These are phyloP conservation scores for Colletotrichum endophyticum DNA, from an alignment of 2,329 filamentous ascomycete species.

Conservation along the genomic window DNA sequence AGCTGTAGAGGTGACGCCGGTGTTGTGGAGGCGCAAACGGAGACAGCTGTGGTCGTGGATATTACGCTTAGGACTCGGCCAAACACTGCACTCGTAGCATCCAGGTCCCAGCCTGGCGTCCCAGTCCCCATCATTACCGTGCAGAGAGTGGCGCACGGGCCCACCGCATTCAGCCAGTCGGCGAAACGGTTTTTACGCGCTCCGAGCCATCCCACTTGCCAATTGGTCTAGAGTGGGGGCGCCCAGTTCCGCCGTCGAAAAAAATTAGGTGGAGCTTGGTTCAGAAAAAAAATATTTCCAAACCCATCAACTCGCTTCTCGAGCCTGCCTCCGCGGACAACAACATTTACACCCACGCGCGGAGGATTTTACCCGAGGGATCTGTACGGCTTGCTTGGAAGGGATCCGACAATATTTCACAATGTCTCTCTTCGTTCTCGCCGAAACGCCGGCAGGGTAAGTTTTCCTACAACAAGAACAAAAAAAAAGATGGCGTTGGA, in stretches of 20 bases:
- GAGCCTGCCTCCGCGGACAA: constrained; percentile 36
- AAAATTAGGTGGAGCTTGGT: constrained; percentile 45
- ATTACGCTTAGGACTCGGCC: background rate
- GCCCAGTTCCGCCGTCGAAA: constrained; percentile 28
- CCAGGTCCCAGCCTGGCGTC: constrained; percentile 6
- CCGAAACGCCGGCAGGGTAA: constrained; percentile 86
- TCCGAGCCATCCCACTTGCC: constrained; percentile 20
- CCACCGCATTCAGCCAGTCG: background rate
- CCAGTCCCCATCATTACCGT: constrained; percentile 5
- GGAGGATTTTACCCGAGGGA: constrained; percentile 31
- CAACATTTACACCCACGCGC: constrained; percentile 40
- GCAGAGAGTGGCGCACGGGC: background rate
- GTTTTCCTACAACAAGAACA: constrained; percentile 31
- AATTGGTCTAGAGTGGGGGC: constrained; percentile 16
- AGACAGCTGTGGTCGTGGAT: constrained; percentile 16
- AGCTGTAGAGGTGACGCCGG: constrained; percentile 6
- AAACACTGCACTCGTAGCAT: constrained; percentile 10
- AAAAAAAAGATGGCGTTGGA: background rate
- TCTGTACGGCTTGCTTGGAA: constrained; percentile 20
- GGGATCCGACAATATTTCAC: constrained; percentile 35
- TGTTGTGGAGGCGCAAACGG: constrained; percentile 16
- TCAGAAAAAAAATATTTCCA: constrained; percentile 46
- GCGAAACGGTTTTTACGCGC: constrained; percentile 17
- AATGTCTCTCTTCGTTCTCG: constrained; percentile 92
- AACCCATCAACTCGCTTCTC: constrained; percentile 27